Evolutionary conservation across 768 basidiomycete genomes (phyloP), one percentile per base, ranked within the genome.

Genomic region (Pleurotus pulmonarius): DNA sequence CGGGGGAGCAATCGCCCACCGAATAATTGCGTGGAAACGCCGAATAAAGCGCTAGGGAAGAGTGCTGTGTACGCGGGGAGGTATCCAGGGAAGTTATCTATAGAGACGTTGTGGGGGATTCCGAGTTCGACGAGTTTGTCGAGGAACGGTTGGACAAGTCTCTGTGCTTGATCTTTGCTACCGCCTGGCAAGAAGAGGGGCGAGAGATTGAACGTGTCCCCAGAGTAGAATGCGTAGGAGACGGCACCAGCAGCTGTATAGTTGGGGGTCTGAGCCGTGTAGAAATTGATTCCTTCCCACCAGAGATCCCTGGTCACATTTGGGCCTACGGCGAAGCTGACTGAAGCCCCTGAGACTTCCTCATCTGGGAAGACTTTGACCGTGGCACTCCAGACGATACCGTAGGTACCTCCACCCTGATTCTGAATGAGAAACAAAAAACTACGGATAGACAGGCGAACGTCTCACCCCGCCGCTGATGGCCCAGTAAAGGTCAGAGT

Each of bases 401-500:
- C 41, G 41, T 43, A 43, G 18, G 41, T n/a, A 12, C 41, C 41
- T 43, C 41, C 41, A 20, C 41, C 41, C 41, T 43, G 18, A 5
- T 2, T 13, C 8, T 5, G 15, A 43, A 43, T 43, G 4, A 43
- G 41, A n/a, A 8, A 15, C n/a, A n/a, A 12, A 43, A 15, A 6
- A 20, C 20, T 20, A 43, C 41, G 41, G 41, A 43, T n/a, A 40
- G 26, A 69, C 74, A 46, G 69, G 74, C 0, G 71, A 70, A 15
- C 66, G 66, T 1, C 73, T 72, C 1, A 73, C 77, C 0, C 77
- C 76, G 9, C 78, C 78, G 9, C 75, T 65, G 11, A 80, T 58
- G 0, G 74, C 77, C 67, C 71, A 79, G 63, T 76, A 78, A 0
- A 80, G 70, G 49, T 80, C 78, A 8, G 61, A n/a, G 54, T 79